Evolutionary conservation across 192 early-diverging fungal species (phyloP).

Genomic region (Obelidium mucronatum): DNA sequence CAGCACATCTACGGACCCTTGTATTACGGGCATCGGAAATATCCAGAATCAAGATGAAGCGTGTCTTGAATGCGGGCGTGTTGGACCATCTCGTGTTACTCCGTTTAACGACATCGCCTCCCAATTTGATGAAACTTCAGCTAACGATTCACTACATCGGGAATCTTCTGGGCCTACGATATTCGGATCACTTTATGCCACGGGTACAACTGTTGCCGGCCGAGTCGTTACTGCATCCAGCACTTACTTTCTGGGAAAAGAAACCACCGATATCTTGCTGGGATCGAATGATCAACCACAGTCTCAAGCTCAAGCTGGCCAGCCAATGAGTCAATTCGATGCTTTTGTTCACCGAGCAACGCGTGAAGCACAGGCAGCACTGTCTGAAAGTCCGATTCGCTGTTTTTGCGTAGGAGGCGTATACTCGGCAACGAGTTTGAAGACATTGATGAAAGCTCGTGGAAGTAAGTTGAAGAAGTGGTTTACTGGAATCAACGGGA

Average conservation of each 20-base stretch:
- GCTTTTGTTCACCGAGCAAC: conserved; percentile 23
- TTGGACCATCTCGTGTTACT: conserved; percentile 9
- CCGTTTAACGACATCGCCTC: conserved; percentile 25
- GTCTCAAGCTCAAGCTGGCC: conserved; percentile 16
- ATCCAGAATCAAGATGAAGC: conserved; percentile 1
- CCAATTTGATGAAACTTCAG: conserved; percentile 4
- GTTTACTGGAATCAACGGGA: conserved; percentile 29
- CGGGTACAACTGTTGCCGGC: conserved; percentile 30
- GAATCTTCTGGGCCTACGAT: background rate
- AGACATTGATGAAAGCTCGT: conserved; percentile 39
- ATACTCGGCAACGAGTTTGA: conserved; percentile 43
- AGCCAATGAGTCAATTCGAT: conserved; percentile 29
- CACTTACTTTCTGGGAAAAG: conserved; percentile 41
- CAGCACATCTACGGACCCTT: conserved; percentile 21
- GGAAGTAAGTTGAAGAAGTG: conserved; percentile 28
- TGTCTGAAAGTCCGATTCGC: conserved; percentile 23
- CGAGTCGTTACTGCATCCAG: conserved; percentile 31
- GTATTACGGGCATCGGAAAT: conserved; percentile 19
- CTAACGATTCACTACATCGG: background rate
- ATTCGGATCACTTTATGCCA: conserved; percentile 13
- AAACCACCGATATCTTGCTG: conserved; percentile 40
- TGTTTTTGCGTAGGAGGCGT: conserved; percentile 46
- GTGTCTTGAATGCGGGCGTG: conserved; percentile 12
- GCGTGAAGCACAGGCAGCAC: background rate
- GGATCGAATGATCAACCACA: conserved; percentile 4